Evolutionary conservation across 2,329 filamentous ascomycete species (phyloP).

Genomic region (Exophiala phaeomuriformis): DNA sequence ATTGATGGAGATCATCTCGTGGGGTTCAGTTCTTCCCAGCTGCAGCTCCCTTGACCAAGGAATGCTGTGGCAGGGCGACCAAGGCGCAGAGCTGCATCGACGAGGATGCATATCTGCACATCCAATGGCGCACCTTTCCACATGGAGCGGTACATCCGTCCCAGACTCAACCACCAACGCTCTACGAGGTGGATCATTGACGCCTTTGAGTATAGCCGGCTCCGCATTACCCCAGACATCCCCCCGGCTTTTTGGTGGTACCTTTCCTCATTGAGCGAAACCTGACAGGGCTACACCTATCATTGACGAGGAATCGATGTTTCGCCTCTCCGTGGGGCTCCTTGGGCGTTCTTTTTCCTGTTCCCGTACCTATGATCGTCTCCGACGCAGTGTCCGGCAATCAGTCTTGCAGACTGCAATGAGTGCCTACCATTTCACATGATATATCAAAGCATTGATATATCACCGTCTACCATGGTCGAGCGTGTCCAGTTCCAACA

Average conservation of each 20-base stretch:
- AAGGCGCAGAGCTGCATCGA: too few species aligned
- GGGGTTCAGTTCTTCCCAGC: too few species aligned
- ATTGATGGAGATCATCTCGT: too few species aligned
- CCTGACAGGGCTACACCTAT: too few species aligned
- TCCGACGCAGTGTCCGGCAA: slow-evolving; percentile 5
- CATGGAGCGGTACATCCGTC: too few species aligned
- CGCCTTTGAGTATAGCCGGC: slow-evolving; percentile 14
- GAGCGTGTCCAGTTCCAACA: neutral
- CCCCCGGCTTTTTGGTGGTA: neutral
- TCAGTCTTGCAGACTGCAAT: neutral
- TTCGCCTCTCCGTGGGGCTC: slow-evolving; percentile 7
- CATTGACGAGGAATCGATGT: neutral
- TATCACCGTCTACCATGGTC: slow-evolving; percentile 4
- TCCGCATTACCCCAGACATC: slow-evolving; percentile 16
- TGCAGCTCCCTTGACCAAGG: too few species aligned
- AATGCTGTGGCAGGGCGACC: too few species aligned
- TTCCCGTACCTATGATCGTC: neutral
- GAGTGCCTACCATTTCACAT: too few species aligned
- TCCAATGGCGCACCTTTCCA: too few species aligned
- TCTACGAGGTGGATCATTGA: slow-evolving; percentile 15
- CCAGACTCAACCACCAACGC: too few species aligned
- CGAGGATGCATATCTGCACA: too few species aligned
- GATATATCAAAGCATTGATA: neutral
- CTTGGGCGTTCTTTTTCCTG: neutral
- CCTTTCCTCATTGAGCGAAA: neutral